These are phyloP conservation scores for Heliosperma pusillum DNA, from an alignment of 148 eudicot species.

Conservation along the genomic window DNA sequence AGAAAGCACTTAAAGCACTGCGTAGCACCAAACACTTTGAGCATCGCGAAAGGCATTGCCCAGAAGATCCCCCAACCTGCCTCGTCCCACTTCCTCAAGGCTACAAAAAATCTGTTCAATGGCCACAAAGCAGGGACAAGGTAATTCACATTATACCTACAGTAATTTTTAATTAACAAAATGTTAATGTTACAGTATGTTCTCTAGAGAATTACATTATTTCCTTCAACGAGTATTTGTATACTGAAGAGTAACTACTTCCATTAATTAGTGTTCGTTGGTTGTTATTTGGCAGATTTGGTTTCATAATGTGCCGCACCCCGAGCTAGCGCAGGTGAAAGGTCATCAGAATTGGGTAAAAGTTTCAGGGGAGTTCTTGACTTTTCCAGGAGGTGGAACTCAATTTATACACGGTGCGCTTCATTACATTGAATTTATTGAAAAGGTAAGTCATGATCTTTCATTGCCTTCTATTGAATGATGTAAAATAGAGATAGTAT, in stretches of 20 bases:
- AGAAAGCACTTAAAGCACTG: conserved; percentile 44
- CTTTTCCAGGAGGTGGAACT: conserved; percentile 91
- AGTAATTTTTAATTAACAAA: neutral
- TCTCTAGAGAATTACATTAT: no score
- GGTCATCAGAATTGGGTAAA: conserved; percentile 95
- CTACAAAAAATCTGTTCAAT: conserved; percentile 56
- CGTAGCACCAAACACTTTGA: conserved; percentile 52
- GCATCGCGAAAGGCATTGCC: conserved; percentile 91
- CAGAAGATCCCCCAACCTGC: conserved; percentile 68
- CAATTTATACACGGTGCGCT: conserved; percentile 85
- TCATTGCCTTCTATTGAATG: neutral
- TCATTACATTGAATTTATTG: conserved; percentile 69
- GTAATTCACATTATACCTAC: conserved; percentile 22
- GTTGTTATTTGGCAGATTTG: conserved; percentile 45
- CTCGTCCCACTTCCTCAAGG: conserved; percentile 57
- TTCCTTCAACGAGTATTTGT: no score
- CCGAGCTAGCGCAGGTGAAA: conserved; percentile 63
- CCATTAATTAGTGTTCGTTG: neutral
- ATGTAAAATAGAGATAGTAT: neutral
- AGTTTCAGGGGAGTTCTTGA: conserved; percentile 64
- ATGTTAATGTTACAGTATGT: neutral
- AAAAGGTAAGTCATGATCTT: conserved; percentile 40
- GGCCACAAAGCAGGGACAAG: conserved; percentile 89
- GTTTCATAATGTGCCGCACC: conserved; percentile 82
- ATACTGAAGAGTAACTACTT: no score